A percentile compares a stretch with the other conserved stretches of the same genome.
phyloP scores from a whole-genome alignment of 495 filamentous ascomycete species.

The Staphylotrichum longicolle region DNA sequence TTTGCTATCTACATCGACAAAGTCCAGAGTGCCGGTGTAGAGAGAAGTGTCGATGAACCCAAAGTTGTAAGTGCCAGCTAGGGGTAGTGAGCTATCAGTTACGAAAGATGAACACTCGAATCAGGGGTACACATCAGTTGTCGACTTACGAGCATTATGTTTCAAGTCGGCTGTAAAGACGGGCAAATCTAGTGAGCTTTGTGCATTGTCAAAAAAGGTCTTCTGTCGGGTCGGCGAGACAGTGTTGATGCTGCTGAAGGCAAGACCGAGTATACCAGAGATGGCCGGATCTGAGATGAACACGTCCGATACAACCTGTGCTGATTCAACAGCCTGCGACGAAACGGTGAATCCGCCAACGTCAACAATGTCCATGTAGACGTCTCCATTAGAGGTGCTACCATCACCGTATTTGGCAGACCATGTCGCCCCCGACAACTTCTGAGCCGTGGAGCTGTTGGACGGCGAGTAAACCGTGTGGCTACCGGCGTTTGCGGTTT shows the following conservation, averaged over 20 bases:
- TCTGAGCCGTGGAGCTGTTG: slow-evolving; percentile 45
- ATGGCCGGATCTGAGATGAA: slow-evolving; percentile 61
- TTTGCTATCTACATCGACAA: slow-evolving; percentile 54
- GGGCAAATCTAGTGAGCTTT: slow-evolving; percentile 51
- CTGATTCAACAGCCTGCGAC: slow-evolving; percentile 70
- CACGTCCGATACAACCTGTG: slow-evolving; percentile 55
- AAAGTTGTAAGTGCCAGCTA: slow-evolving; percentile 69
- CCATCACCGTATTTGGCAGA: slow-evolving; percentile 70
- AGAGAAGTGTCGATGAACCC: slow-evolving; percentile 65
- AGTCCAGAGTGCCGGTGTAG: slow-evolving; percentile 63
- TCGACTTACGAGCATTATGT: slow-evolving; percentile 45
- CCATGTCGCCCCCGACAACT: slow-evolving; percentile 58
- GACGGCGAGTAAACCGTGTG: slow-evolving; percentile 62
- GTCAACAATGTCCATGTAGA: slow-evolving; percentile 67
- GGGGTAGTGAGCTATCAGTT: not conserved
- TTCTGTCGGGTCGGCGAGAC: slow-evolving; percentile 57
- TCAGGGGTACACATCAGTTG: no score
- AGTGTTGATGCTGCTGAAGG: slow-evolving; percentile 69
- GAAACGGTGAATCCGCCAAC: slow-evolving; percentile 62
- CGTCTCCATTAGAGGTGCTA: slow-evolving; percentile 60
- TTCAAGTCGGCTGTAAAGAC: slow-evolving; percentile 70
- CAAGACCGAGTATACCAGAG: slow-evolving; percentile 73
- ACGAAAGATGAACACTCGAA: not conserved
- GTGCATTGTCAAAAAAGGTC: slow-evolving; percentile 74
- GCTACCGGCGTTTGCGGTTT: slow-evolving; percentile 33